phyloP scores from a whole-genome alignment of 495 filamentous ascomycete species.

The Durotheca rogersii region DNA sequence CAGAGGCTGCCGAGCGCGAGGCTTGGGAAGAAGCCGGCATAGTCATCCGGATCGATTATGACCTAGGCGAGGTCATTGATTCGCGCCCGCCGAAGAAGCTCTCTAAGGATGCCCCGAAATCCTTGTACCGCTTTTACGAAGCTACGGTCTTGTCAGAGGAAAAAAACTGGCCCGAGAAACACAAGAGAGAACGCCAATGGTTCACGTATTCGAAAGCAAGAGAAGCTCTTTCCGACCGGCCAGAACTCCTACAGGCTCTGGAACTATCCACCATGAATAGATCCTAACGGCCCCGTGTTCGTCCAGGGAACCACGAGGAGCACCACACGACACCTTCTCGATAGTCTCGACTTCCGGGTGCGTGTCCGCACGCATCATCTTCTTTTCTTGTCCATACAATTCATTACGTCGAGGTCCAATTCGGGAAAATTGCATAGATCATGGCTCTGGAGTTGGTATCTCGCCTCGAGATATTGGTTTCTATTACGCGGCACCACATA shows the following conservation, averaged over 20 bases:
- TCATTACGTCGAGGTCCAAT: conserved; percentile 18
- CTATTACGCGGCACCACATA: conserved; percentile 16
- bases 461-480: conserved; percentile 20
- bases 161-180: conserved; percentile 86
- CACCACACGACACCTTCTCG: not conserved
- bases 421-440: conserved; percentile 33
- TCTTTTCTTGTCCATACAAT: conserved; percentile 23
- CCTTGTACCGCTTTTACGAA: conserved; percentile 87
- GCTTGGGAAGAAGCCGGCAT: conserved; percentile 99
- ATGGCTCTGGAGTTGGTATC: conserved; percentile 34
- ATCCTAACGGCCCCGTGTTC: conserved; percentile 15
- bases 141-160: conserved; percentile 80
- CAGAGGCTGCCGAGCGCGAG: conserved; percentile 65
- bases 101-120: conserved; percentile 67
- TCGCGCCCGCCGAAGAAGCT: conserved; percentile 61
- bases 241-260: conserved; percentile 85
- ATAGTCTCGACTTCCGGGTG: conserved; percentile 8
- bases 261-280: conserved; percentile 72
- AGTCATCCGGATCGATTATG: conserved; percentile 71
- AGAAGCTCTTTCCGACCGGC: conserved; percentile 70
- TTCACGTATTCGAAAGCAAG: conserved; percentile 80
- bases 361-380: conserved; percentile 4
- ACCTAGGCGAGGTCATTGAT: conserved; percentile 84
- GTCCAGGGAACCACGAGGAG: conserved; percentile 1
- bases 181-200: conserved; percentile 89